Base-by-base conservation (phyloP, 2,329 filamentous ascomycete species). In the Fusarium sp. region DNA sequence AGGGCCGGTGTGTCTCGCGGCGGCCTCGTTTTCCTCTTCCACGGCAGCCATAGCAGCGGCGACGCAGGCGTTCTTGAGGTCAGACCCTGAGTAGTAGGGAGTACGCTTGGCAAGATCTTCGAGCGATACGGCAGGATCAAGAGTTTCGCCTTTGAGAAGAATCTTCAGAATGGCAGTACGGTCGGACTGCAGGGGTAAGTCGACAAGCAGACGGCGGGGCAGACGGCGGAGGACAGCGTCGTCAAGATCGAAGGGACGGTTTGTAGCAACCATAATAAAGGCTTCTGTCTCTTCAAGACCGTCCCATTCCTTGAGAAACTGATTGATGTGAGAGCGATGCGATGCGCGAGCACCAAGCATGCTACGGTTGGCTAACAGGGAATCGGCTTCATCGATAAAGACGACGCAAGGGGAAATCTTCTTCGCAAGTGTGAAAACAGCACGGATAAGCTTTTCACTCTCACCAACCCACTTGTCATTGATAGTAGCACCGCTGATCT, bases 231-330 rank as follows among this genome's bases (percentile, higher is more conserved):
- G 85, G 12, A 96, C 92, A 12, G 93, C 93, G 74, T 96, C 93
- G 75, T 99, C 96, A 2, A 99, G 88, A 76, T 98, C 96, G 76
- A 97, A 98, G 0, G 96, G 96, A 12, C 95, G 87, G 80, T 99
- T 98, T 11, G 95, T 98, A 29, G 96, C 95, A 0, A 98, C 94
- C 94, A 99, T 98, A 80, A 99, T 95, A 79, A 99, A 98, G 5
- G 95, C 94, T 20, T 92, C 92, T 49, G 90, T 88, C 73, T 92
- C 92, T 57, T 85, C 84, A 84, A 98, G 91, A 14, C 96, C 96
- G 75, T 98, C 96, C 96, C 95, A 98, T 79, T 98, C 95, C 57
- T 94, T 92, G 52, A 99, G 84, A 79, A 98, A 98, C 81, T 99
- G 95, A 77, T 98, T 99, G 79, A 98, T 95, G 58, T 96, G 91